Conservation (phyloP, 805 yeast species). For the Saturnispora besseyi region DNA sequence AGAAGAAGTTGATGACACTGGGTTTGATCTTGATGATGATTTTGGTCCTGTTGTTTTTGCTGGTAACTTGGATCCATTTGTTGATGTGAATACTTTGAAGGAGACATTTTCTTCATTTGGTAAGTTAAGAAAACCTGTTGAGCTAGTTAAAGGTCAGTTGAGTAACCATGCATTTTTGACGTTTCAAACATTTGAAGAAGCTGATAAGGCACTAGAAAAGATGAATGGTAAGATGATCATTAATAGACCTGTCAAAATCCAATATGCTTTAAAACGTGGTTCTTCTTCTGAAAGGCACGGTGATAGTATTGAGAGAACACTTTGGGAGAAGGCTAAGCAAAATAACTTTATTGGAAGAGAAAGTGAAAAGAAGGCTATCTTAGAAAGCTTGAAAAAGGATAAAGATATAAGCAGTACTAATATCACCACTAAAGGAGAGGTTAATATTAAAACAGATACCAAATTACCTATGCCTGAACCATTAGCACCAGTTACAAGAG, state of each 20-base stretch:
- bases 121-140: conserved; percentile 35
- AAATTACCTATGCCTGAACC: background rate
- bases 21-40: conserved; percentile 14
- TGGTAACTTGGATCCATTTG: conserved; percentile 57
- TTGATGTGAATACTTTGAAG: conserved; percentile 48
- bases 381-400: conserved; percentile 1
- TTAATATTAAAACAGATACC: background rate
- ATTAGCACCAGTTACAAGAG: background rate
- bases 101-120: conserved; percentile 69
- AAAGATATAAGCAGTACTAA: background rate
- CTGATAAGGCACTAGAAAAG: conserved; percentile 63
- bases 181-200: conserved; percentile 52
- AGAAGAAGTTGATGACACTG: conserved; percentile 7
- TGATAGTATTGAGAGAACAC: conserved; percentile 62
- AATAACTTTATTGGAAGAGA: conserved; percentile 15
- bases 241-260: conserved; percentile 52
- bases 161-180: conserved; percentile 59
- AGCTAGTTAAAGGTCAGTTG: conserved; percentile 38
- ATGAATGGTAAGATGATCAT: conserved; percentile 63
- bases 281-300: conserved; percentile 57
- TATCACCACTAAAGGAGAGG: background rate
- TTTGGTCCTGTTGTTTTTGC: conserved; percentile 45
- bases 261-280: conserved; percentile 64
- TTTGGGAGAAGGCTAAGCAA: conserved; percentile 37
- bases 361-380: background rate